These are phyloP conservation scores for Salix purpurea DNA, from an alignment of 345 rosid genomes.

Conservation along the genomic window DNA sequence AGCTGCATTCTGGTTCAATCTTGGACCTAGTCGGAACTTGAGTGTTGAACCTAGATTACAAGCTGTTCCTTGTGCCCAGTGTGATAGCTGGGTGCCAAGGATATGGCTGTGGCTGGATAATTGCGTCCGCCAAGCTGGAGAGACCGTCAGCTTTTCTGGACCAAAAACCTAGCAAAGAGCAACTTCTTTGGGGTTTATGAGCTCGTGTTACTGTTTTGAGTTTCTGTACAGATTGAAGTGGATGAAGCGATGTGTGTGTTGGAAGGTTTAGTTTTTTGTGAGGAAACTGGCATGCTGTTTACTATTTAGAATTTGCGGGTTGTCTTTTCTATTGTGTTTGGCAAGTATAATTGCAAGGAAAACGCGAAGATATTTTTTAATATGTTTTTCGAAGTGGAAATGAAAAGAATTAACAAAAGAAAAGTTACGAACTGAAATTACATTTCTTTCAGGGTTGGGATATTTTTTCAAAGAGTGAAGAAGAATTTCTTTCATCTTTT, in stretches of 20 bases:
- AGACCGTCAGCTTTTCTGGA: background rate
- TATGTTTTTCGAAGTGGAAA: background rate
- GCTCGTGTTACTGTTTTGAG: background rate
- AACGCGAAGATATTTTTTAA: background rate
- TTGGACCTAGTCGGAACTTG: background rate
- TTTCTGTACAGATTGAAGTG: background rate
- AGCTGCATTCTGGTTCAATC: slow-evolving; percentile 2
- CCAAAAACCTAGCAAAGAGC: background rate
- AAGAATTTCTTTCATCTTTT: background rate
- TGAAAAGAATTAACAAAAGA: background rate
- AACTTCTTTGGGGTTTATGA: background rate
- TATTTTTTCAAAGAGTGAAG: background rate
- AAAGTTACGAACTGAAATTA: background rate
- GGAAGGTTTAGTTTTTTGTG: background rate
- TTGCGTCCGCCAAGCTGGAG: slow-evolving; percentile 6
- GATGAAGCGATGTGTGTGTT: background rate
- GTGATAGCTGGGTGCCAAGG: background rate
- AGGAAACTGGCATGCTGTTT: background rate
- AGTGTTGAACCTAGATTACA: background rate
- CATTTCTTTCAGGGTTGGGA: background rate
- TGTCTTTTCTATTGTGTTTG: background rate
- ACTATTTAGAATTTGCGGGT: background rate
- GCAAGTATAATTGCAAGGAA: background rate
- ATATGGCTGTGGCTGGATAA: background rate
- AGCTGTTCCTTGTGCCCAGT: background rate